A percentile compares a stretch with the other conserved stretches of the same genome.
These are phyloP conservation scores for Hymenoscyphus salicellus DNA, from an alignment of 2,329 filamentous ascomycete genomes.

Conservation along the genomic window DNA sequence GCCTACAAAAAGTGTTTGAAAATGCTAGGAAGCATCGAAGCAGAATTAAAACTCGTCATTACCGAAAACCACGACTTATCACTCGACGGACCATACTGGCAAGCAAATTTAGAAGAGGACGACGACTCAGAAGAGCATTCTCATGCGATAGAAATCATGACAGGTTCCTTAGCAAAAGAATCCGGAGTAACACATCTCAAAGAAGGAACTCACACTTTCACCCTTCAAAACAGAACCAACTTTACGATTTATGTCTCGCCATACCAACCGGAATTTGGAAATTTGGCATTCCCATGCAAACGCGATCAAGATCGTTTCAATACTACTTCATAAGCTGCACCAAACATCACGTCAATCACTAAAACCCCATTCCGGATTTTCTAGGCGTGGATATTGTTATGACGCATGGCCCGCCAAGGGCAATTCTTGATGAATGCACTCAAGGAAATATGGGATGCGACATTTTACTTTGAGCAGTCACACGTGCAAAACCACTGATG, in stretches of 20 bases:
- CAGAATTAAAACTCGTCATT: constrained; percentile 59
- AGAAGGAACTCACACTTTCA: constrained; percentile 35
- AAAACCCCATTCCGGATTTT: constrained; percentile 26
- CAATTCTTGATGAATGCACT: constrained; percentile 44
- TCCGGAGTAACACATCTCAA: constrained; percentile 35
- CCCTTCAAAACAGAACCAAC: constrained; percentile 30
- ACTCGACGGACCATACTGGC: constrained; percentile 42
- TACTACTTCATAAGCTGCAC: constrained; percentile 13
- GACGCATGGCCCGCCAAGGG: constrained; percentile 58
- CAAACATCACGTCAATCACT: constrained; percentile 21
- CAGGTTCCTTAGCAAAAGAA: constrained; percentile 23
- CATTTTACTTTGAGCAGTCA: constrained; percentile 50
- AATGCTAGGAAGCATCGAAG: constrained; percentile 40
- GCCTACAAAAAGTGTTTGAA: constrained; percentile 34
- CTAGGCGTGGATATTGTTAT: constrained; percentile 51
- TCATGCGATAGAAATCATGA: constrained; percentile 26
- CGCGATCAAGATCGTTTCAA: constrained; percentile 34
- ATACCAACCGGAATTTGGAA: constrained; percentile 35
- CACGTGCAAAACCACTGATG: constrained; percentile 49
- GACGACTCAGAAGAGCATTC: constrained; percentile 12
- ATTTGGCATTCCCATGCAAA: constrained; percentile 35
- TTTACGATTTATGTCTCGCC: constrained; percentile 37
- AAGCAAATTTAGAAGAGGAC: constrained; percentile 13
- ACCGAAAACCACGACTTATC: constrained; percentile 62
- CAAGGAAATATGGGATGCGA: constrained; percentile 46